These are phyloP conservation scores for Leishmania lainsoni DNA, from an alignment of 208 protist species.

Conservation along the genomic window DNA sequence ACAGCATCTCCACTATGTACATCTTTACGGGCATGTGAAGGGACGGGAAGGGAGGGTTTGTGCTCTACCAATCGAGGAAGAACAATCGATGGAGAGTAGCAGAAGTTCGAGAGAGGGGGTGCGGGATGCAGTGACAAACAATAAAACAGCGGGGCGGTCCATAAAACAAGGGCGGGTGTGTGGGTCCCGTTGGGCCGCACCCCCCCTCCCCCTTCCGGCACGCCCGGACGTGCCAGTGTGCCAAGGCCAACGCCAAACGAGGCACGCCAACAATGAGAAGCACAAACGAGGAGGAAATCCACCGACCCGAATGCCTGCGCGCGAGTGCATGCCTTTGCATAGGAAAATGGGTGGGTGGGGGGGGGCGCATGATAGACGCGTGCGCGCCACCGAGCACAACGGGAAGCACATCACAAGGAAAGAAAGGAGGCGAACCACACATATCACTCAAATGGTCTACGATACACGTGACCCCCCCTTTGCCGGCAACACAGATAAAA, in stretches of 20 bases:
- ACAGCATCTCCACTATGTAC: background rate
- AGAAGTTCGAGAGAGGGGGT: background rate
- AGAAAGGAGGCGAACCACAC: slow-evolving; percentile 4
- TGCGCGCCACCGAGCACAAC: background rate
- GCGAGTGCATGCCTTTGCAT: background rate
- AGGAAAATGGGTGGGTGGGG: background rate
- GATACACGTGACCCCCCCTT: too few relatives aligned
- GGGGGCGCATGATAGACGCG: background rate
- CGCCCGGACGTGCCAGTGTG: background rate
- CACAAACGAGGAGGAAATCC: background rate
- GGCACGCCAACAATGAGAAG: background rate
- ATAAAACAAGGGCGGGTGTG: background rate
- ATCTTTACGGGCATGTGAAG: background rate
- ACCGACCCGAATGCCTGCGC: background rate
- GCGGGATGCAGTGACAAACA: background rate
- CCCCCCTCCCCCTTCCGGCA: background rate
- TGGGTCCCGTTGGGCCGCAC: background rate
- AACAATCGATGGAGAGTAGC: background rate
- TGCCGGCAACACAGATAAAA: too few relatives aligned
- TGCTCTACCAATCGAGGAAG: background rate
- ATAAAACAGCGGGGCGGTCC: background rate
- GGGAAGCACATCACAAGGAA: background rate
- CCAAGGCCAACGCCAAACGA: too few relatives aligned
- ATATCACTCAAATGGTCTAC: background rate
- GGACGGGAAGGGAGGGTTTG: too few relatives aligned